Evolutionary conservation across 1,284 basidiomycete genomes (phyloP).

Genomic region (Trichosporon sp.): DNA sequence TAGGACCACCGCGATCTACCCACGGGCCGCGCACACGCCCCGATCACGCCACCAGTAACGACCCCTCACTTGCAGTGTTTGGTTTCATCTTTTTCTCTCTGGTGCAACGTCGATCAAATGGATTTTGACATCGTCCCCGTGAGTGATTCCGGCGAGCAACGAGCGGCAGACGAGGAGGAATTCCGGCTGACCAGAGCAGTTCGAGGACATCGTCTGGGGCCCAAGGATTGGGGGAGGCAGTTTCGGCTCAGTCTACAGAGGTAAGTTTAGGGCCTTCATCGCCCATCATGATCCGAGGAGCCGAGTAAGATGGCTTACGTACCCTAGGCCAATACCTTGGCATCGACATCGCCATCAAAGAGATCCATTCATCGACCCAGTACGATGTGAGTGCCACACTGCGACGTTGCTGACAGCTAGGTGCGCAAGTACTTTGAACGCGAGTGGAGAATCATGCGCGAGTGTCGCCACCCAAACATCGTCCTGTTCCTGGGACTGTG

Average conservation of each 20-base stretch:
- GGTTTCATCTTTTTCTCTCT: neutral
- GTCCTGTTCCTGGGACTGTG: constrained; percentile 91
- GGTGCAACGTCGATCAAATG: constrained; percentile 20
- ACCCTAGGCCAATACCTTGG: constrained; percentile 75
- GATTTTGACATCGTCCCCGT: constrained; percentile 81
- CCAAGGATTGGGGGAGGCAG: constrained; percentile 81
- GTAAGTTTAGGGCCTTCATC: constrained; percentile 46
- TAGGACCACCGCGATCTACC: neutral
- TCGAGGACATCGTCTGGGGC: constrained; percentile 75
- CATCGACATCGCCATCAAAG: constrained; percentile 93
- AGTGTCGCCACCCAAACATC: constrained; percentile 84
- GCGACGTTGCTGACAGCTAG: constrained; percentile 14
- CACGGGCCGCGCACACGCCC: neutral
- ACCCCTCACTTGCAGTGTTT: neutral
- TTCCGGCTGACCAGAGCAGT: constrained; percentile 51
- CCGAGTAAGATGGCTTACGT: neutral
- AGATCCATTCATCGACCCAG: constrained; percentile 78
- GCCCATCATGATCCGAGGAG: neutral
- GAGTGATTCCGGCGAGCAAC: constrained; percentile 26
- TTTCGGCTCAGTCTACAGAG: constrained; percentile 88
- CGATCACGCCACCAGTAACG: neutral
- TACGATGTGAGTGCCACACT: constrained; percentile 61
- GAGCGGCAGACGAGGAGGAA: too few relatives aligned
- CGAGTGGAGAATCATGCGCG: constrained; percentile 92
- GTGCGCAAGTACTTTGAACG: constrained; percentile 94